Evolutionary conservation across 305 asterid species (phyloP), one percentile per base, ranked within the genome.

Genomic region (Solanum hybrid): DNA sequence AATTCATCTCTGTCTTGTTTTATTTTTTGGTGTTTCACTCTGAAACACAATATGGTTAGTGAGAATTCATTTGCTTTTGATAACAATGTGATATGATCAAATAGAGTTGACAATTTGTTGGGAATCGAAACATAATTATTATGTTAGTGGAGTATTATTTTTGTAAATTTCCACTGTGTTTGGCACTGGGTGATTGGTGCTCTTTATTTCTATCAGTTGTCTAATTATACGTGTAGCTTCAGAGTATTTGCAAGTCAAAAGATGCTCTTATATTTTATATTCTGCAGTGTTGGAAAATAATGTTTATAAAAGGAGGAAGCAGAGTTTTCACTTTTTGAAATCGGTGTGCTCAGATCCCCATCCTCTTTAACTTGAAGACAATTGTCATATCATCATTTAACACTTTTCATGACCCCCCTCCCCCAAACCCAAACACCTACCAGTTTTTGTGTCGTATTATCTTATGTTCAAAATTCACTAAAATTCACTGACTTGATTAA

Each of bases 181-280:
- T 29, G 73, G 38, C 87, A 83, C 27, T 20, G 27, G 27, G 6
- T 51, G 22, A 3, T 80, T 38, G 33, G 34, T 81, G 87, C 70
- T 31, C 26, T 31, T 84, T 84, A 45, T 84, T 84, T 38, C 22
- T 31, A 12, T 84, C 22, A 31, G 45, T 20, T 57, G 77, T 85
- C 45, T 31, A 10, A 51, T 20, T 29, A 17, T 83, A 29, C 75
- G 37, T 57, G 88, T 51, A 45, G 31, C 41, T 84, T 31, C 22
- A 84, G 31, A 31, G 88, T 51, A 84, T 85, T 51, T 85, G n/a
- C 45, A 85, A 57, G 88, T 85, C 41, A 85, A 85, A 57, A 85
- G 88, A 57, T 20, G 88, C 88, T 57, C 45, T 85, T 29, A 51
- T 85, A 79, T 85, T 85, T 85, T 57, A 85, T 57, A 29, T 29